A percentile compares a stretch with the other conserved stretches of the same genome.
Conservation (phyloP, 495 filamentous ascomycete genomes). For the Cercophora newfieldiana region DNA sequence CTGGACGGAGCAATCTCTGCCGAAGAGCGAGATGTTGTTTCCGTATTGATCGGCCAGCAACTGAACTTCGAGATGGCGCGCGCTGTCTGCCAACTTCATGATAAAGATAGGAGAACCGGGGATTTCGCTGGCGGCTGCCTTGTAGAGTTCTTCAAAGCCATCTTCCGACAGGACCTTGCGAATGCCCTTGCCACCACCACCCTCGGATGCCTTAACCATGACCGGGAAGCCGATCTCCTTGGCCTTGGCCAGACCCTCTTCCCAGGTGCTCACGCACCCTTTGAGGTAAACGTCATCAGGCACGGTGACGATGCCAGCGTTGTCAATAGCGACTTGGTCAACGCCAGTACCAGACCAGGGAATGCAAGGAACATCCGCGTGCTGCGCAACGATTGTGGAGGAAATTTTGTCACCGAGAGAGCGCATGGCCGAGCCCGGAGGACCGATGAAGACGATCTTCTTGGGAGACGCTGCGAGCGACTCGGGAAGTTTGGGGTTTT, state of each 20-base stretch:
- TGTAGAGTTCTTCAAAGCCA: conserved; percentile 81
- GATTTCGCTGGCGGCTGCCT: conserved; percentile 94
- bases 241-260: conserved; percentile 87
- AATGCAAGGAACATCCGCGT: conserved; percentile 95
- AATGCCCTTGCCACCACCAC: conserved; percentile 99
- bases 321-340: conserved; percentile 72
- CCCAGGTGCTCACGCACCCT: conserved; percentile 82
- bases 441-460: conserved; percentile 98
- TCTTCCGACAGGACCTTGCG: conserved; percentile 89
- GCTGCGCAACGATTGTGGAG: conserved; percentile 98
- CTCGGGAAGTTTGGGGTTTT: conserved; percentile 97
- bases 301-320: conserved; percentile 88
- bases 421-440: conserved; percentile 96
- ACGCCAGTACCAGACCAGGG: conserved; percentile 97
- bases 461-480: conserved; percentile 92
- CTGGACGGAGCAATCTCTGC: conserved; percentile 98
- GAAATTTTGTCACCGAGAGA: conserved; percentile 99
- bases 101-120: conserved; percentile 99
- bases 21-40: conserved; percentile 98
- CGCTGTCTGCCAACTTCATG: conserved; percentile 98
- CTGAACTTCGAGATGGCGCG: conserved; percentile 96
- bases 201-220: conserved; percentile 99
- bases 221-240: conserved; percentile 94
- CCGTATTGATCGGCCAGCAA: conserved; percentile 97
- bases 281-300: conserved; percentile 81